Conservation (phyloP, 331 rosid species). For the Prunus yedoensis region DNA sequence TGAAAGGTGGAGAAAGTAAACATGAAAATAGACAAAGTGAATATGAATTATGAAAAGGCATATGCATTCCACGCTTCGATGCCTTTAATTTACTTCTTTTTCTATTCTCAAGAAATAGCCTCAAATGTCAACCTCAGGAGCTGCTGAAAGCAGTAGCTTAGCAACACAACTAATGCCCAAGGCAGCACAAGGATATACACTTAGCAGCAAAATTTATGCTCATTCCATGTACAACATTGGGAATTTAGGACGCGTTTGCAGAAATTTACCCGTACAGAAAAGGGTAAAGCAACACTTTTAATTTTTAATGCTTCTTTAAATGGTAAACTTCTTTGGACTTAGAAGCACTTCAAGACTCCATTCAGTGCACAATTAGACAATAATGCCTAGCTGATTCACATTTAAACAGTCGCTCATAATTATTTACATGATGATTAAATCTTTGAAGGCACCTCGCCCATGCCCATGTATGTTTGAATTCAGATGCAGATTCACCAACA, state of each 20-base stretch:
- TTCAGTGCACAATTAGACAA: not conserved
- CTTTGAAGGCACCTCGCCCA: not conserved
- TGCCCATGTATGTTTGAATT: not conserved
- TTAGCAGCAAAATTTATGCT: not conserved
- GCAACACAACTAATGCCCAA: not conserved
- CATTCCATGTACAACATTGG: not conserved
- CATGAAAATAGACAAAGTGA: not conserved
- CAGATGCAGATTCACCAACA: not conserved
- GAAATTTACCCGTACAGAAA: not conserved
- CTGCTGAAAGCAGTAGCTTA: not conserved
- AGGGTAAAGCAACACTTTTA: not conserved
- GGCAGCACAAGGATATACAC: constrained; percentile 4
- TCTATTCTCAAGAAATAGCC: not conserved
- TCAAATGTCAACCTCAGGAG: not conserved
- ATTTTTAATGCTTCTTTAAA: not conserved
- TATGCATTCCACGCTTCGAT: not conserved
- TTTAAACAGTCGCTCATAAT: not conserved
- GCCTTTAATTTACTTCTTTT: not conserved
- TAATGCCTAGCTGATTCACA: not conserved
- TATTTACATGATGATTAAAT: too few species aligned
- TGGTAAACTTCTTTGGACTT: not conserved
- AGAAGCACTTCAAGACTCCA: not conserved
- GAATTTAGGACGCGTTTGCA: not conserved
- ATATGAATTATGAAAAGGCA: not conserved
- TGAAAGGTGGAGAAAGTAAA: not conserved